Evolutionary conservation across 495 filamentous ascomycete species (phyloP).

Genomic region (Penicillium tannophilum): DNA sequence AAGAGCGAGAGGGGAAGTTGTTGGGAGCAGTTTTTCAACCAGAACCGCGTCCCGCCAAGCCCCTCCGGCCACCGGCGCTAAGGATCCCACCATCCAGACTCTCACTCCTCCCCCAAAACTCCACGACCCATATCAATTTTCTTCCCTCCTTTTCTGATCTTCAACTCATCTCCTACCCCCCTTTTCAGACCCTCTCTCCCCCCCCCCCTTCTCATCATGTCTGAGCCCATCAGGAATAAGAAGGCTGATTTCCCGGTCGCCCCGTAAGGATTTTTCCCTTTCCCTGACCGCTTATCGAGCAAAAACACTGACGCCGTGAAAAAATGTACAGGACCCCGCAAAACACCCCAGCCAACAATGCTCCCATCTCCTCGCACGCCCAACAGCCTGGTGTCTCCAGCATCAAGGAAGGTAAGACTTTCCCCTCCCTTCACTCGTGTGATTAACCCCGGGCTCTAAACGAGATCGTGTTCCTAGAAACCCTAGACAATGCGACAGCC

Average conservation of each 20-base stretch:
- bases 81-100: slow-evolving; percentile 52
- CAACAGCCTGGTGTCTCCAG: slow-evolving; percentile 92
- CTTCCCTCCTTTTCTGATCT: slow-evolving; percentile 35
- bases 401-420: slow-evolving; percentile 88
- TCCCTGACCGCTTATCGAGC: slow-evolving; percentile 22
- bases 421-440: slow-evolving; percentile 16
- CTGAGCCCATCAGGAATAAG: slow-evolving; percentile 89
- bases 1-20: slow-evolving; percentile 25
- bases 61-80: slow-evolving; percentile 52
- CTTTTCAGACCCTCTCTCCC: slow-evolving; percentile 4
- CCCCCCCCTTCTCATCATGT: slow-evolving; percentile 54
- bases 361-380: slow-evolving; percentile 96
- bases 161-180: slow-evolving; percentile 23
- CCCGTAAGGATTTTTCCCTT: slow-evolving; percentile 63
- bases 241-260: slow-evolving; percentile 79
- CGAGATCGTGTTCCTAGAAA: slow-evolving; percentile 59
- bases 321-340: slow-evolving; percentile 74
- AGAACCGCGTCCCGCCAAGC: slow-evolving; percentile 48
- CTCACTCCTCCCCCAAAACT: slow-evolving; percentile 37
- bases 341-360: slow-evolving; percentile 91
- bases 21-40: slow-evolving; percentile 46
- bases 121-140: slow-evolving; percentile 40
- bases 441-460: slow-evolving; percentile 16
- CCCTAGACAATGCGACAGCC: slow-evolving; percentile 81
- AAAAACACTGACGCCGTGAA: slow-evolving; percentile 27